Conservation (phyloP, 139 green algal genomes). For the Axilococcus clingmanii region DNA sequence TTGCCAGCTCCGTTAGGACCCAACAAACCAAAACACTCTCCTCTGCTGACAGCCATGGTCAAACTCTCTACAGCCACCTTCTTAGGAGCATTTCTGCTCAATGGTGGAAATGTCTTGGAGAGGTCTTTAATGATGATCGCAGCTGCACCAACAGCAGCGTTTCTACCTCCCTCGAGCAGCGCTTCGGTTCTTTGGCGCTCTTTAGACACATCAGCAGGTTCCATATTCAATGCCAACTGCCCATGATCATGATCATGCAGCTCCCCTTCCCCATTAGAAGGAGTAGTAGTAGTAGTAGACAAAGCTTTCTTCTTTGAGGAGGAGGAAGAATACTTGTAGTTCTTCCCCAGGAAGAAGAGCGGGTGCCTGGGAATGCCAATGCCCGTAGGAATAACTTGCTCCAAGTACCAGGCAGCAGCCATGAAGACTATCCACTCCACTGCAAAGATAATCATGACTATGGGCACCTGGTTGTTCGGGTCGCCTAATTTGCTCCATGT, state of each 20-base stretch:
- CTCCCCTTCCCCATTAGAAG: not conserved
- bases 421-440: slow-evolving; percentile 75
- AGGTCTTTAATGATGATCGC: slow-evolving; percentile 70
- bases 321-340: not conserved
- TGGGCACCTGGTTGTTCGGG: slow-evolving; percentile 44
- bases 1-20: slow-evolving; percentile 49
- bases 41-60: slow-evolving; percentile 54
- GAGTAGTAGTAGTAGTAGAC: not conserved
- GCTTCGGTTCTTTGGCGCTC: slow-evolving; percentile 29
- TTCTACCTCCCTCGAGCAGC: slow-evolving; percentile 2
- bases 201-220: slow-evolving; percentile 29
- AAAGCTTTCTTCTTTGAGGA: not conserved
- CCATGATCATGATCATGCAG: not conserved
- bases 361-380: slow-evolving; percentile 67
- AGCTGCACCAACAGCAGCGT: not conserved
- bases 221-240: slow-evolving; percentile 13
- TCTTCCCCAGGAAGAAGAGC: slow-evolving; percentile 83
- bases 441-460: slow-evolving; percentile 51
- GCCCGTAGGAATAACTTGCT: slow-evolving; percentile 59
- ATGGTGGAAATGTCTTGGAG: slow-evolving; percentile 70
- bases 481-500: slow-evolving; percentile 51
- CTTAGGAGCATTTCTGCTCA: slow-evolving; percentile 21
- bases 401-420: slow-evolving; percentile 61
- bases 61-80: slow-evolving; percentile 50
- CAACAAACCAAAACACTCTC: slow-evolving; percentile 76